Base-by-base conservation (phyloP, 2,329 filamentous ascomycete genomes). In the Dothideomycetes sp. region DNA sequence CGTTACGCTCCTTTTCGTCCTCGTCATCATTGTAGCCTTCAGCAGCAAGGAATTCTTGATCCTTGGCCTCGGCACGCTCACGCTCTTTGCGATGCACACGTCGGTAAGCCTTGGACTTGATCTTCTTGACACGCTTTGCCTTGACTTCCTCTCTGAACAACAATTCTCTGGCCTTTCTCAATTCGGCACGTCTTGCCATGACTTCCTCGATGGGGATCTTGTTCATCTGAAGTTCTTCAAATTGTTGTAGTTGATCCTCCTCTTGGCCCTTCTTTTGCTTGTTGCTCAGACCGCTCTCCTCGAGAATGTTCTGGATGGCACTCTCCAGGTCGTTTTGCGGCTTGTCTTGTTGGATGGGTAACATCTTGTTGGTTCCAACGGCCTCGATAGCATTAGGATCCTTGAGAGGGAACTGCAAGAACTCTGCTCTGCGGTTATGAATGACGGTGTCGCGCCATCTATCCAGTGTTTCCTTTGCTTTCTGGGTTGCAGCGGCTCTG, bases 381-480 rank as follows among this genome's bases (percentile, higher is more conserved):
- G 68, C 61, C 15, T 78, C 76, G 19, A 70, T 71, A 40, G 72
- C 77, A 44, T 79, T 76, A 27, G 80, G 81, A 53, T 86, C 81
- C 3, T 81, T 74, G 0, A 96, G 71, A 4, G 91, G 91, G 55
- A 98, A 98, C 15, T 80, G 71, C 10, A 98, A 69, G 59, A 94
- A 86, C 48, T 96, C 91, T 1, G 89, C 88, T 51, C 86, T 76
- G 45, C 91, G 82, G 61, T 95, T 95, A 22, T 85, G 78, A 64
- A 95, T 94, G 54, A 98, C 87, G 0, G 91, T 96, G 46, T 95
- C 89, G 22, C 82, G 82, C 91, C 91, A 98, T 52, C 86, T 78
- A 48, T 84, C 79, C 18, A 98, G 69, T 0, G 87, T 89, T 61
- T 95, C 82, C 54, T 93, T 94, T 36, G 86, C 88, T 68, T 94